Conservation (phyloP, 129 eudicot genomes). For the Arctium lappa region DNA sequence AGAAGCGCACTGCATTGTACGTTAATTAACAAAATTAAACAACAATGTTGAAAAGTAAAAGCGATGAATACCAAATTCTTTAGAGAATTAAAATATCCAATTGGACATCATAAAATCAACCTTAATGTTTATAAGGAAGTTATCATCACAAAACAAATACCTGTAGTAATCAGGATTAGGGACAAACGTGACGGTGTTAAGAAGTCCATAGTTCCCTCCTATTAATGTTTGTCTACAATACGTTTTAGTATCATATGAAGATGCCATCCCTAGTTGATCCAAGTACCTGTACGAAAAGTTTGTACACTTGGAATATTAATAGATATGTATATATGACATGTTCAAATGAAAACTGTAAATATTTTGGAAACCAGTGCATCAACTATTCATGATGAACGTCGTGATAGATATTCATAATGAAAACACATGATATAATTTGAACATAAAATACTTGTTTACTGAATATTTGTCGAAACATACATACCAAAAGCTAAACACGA, state of each 20-base stretch:
- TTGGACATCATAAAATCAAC: not conserved
- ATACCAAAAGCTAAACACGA: constrained; percentile 84
- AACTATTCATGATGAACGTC: not conserved
- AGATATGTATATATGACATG: not conserved
- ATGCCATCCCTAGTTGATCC: constrained; percentile 89
- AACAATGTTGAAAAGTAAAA: not conserved
- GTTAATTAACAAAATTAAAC: not conserved
- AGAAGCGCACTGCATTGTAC: constrained; percentile 70
- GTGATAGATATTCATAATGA: not conserved
- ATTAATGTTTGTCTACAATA: constrained; percentile 78
- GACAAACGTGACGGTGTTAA: constrained; percentile 47
- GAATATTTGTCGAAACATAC: not conserved
- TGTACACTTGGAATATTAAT: not conserved
- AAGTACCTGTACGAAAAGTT: constrained; percentile 50
- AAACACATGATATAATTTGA: not conserved
- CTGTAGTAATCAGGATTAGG: constrained; percentile 93
- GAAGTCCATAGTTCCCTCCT: constrained; percentile 91
- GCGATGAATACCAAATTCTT: not conserved
- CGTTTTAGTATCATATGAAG: constrained; percentile 70
- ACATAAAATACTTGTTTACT: not conserved
- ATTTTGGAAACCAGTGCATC: too few relatives aligned
- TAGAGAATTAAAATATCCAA: not conserved
- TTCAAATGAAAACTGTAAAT: too few relatives aligned
- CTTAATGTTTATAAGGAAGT: not conserved
- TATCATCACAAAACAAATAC: constrained; percentile 22